Evolutionary conservation across 2,329 filamentous ascomycete species (phyloP).

Genomic region (Fusarium sp.): DNA sequence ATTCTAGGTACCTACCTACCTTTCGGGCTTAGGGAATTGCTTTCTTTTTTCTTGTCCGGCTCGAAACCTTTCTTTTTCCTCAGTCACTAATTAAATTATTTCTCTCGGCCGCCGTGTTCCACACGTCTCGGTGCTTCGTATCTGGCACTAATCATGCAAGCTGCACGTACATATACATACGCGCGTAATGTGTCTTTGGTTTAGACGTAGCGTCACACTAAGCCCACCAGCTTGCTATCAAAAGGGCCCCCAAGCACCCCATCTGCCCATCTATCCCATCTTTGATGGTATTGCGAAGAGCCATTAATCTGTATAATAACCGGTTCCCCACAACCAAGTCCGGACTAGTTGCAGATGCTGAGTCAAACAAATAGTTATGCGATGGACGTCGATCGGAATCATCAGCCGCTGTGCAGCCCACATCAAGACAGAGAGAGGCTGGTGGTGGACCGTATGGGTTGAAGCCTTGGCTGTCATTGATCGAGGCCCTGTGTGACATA

Average conservation of each 20-base stretch:
- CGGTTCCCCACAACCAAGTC: slow-evolving; percentile 8
- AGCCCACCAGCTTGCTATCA: too few species aligned
- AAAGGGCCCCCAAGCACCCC: too few species aligned
- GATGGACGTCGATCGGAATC: slow-evolving; percentile 9
- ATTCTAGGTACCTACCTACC: background rate
- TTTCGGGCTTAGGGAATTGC: background rate
- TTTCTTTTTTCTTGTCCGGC: slow-evolving; percentile 28
- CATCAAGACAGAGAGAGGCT: slow-evolving; percentile 16
- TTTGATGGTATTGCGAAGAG: too few species aligned
- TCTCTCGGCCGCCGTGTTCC: slow-evolving; percentile 11
- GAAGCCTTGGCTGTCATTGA: slow-evolving; percentile 11
- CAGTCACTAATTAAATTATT: background rate
- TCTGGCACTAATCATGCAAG: slow-evolving; percentile 10
- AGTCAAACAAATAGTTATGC: slow-evolving; percentile 21
- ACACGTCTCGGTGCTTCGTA: slow-evolving; percentile 16
- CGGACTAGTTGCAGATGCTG: slow-evolving; percentile 17
- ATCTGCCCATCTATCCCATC: background rate
- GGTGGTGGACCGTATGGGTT: background rate
- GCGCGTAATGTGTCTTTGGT: background rate
- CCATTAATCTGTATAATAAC: too few species aligned
- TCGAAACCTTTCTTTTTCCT: slow-evolving; percentile 26
- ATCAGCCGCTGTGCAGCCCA: slow-evolving; percentile 29
- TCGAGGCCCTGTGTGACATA: slow-evolving; percentile 32
- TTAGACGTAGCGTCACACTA: too few species aligned
- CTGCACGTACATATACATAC: slow-evolving; percentile 1